Base-by-base conservation (phyloP, 1,139 yeast genomes). In the Suhomyces guaymorum region DNA sequence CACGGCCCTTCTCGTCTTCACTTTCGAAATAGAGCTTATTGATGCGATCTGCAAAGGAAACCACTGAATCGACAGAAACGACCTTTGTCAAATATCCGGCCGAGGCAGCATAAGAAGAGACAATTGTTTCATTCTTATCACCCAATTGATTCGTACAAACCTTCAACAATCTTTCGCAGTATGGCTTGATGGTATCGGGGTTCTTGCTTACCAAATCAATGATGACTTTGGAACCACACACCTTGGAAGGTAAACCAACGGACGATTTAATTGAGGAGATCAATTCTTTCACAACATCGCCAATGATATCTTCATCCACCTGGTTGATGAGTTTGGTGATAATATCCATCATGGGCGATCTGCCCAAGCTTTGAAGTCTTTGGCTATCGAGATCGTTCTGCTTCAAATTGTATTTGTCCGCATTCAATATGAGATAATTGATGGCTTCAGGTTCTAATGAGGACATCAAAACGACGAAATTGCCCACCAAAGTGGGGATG, bases 221-320 rank as follows among this genome's bases (percentile, higher is more conserved):
- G 15, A 89, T 57, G 0, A 90, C 82, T 44, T 80, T 75, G n/a
- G 95, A 78, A 0, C 92, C 89, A 27, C 94, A 89, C 1, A 87
- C 89, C 52, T 89, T 89, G 0, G 97, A 88, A 0, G 97, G 97
- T 19, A 92, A 67, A 0, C 97, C 98, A 20, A 90, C 86, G 0
- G 95, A 78, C 41, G 70, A 74, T 43, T 80, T 80, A 6, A 86
- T 70, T 2, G 82, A 68, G 10, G 51, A 61, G 37, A 60, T 75
- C 36, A 80, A 61, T 35, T 55, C 61, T 4, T 63, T 66, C 5
- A 87, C 66, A 28, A 82, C 69, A 3, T 71, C 75, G 0, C 66
- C 73, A 63, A 85, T 67, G 29, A 70, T 55, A 0, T 61, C 57
- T 21, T 69, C 78, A 52, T 80, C 84, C 9, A 83, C 54, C 26